Percentiles rank a stretch among this genome's conserved stretches.
Evolutionary conservation across 2,329 filamentous ascomycete genomes (phyloP).

Genomic region (Ophiostoma pallidulum): DNA sequence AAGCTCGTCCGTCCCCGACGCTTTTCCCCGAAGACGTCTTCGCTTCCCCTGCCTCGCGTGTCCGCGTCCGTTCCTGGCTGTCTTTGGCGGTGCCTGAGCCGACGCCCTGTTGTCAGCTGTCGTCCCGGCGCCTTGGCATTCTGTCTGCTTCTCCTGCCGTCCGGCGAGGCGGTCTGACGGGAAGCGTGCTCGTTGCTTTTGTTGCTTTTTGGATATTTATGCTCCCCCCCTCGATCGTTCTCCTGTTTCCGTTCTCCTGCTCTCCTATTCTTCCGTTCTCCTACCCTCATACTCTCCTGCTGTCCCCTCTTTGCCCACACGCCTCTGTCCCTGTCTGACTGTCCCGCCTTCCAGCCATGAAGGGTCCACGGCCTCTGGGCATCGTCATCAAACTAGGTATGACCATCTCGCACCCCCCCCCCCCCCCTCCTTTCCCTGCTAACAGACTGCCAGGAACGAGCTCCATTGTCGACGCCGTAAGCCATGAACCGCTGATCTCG

Average conservation of each 20-base stretch:
- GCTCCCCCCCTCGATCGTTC: too few relatives aligned
- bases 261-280: not conserved
- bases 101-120: too few relatives aligned
- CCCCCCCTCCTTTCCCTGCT: not conserved
- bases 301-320: not conserved
- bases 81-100: too few relatives aligned
- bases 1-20: not conserved
- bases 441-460: slow-evolving; percentile 62
- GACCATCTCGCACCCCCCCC: slow-evolving; percentile 16
- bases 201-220: too few relatives aligned
- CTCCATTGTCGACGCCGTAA: slow-evolving; percentile 96
- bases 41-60: too few relatives aligned
- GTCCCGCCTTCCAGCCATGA: slow-evolving; percentile 44
- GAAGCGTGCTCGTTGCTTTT: too few relatives aligned
- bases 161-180: too few relatives aligned
- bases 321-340: slow-evolving; percentile 5
- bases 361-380: slow-evolving; percentile 54
- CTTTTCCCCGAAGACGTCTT: too few relatives aligned
- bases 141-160: too few relatives aligned
- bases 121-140: too few relatives aligned
- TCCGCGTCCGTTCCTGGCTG: too few relatives aligned
- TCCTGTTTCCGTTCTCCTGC: too few relatives aligned
- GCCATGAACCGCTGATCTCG: slow-evolving; percentile 84
- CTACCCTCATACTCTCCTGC: not conserved
- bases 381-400: slow-evolving; percentile 84